Evolutionary conservation across 73 alveolate genomes (phyloP).

Genomic region (Stentor coeruleus): DNA sequence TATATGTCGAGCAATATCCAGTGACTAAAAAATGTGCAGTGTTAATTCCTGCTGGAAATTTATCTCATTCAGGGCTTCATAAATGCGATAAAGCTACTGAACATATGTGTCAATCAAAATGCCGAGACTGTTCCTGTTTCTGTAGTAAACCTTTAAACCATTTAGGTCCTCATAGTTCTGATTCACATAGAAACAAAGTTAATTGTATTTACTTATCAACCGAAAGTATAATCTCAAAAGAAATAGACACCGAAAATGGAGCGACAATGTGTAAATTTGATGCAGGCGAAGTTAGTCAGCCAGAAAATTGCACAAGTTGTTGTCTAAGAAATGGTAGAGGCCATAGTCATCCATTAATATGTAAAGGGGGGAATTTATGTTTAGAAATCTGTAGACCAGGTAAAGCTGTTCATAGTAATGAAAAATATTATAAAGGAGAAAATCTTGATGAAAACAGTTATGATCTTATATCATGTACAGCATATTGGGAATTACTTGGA

Average conservation of each 20-base stretch:
- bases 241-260: not conserved
- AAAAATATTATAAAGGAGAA: conserved; percentile 22
- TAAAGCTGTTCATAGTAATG: conserved; percentile 39
- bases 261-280: conserved; percentile 20
- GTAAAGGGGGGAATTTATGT: conserved; percentile 40
- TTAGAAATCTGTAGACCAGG: conserved; percentile 10
- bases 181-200: conserved; percentile 43
- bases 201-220: conserved; percentile 31
- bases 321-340: conserved; percentile 51
- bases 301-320: conserved; percentile 39
- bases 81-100: not conserved
- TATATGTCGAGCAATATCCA: not conserved
- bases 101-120: conserved; percentile 34
- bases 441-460: not conserved
- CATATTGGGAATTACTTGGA: conserved; percentile 31
- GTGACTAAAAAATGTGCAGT: not conserved
- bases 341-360: conserved; percentile 42
- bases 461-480: conserved; percentile 34
- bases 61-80: conserved; percentile 12
- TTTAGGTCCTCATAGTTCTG: conserved; percentile 36
- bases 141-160: conserved; percentile 35
- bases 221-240: not conserved
- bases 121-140: conserved; percentile 44
- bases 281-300: conserved; percentile 41
- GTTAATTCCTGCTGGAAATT: not conserved